Conservation (phyloP, 805 yeast species). For the Groenewaldozyma salmanticensis region DNA sequence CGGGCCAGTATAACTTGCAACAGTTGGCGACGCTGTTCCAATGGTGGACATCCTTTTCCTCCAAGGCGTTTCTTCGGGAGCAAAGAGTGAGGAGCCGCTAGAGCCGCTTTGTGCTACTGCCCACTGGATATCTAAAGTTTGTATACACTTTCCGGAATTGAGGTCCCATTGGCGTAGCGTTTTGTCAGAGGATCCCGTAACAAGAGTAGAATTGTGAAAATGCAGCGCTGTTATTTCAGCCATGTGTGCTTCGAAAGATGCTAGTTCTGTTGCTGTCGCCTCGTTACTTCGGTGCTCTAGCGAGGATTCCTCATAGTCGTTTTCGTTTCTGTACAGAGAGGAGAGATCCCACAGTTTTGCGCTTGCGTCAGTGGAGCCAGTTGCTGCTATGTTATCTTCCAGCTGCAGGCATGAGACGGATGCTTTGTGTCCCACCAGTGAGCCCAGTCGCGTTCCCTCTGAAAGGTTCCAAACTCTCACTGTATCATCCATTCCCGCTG, state of each 20-base stretch:
- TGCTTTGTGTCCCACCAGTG: conserved; percentile 52
- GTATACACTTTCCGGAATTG: conserved; percentile 53
- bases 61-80: conserved; percentile 7
- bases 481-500: conserved; percentile 69
- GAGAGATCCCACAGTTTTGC: conserved; percentile 49
- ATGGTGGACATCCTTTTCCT: conserved; percentile 5
- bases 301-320: conserved; percentile 15
- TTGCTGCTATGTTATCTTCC: conserved; percentile 38
- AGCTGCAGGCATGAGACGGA: conserved; percentile 51
- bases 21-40: background rate
- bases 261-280: conserved; percentile 28
- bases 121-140: conserved; percentile 62
- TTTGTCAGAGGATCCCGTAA: conserved; percentile 61
- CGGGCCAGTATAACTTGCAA: conserved; percentile 20
- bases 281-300: background rate
- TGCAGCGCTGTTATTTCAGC: conserved; percentile 57
- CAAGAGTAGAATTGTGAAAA: conserved; percentile 42
- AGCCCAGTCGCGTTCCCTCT: conserved; percentile 39
- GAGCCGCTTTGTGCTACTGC: conserved; percentile 33
- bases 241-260: conserved; percentile 53
- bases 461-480: conserved; percentile 79
- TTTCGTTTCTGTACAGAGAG: conserved; percentile 7
- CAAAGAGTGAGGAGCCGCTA: conserved; percentile 4
- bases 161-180: conserved; percentile 74
- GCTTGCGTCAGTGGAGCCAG: conserved; percentile 57